Evolutionary conservation across 2,329 filamentous ascomycete genomes (phyloP).

Genomic region (Phialophora expanda): DNA sequence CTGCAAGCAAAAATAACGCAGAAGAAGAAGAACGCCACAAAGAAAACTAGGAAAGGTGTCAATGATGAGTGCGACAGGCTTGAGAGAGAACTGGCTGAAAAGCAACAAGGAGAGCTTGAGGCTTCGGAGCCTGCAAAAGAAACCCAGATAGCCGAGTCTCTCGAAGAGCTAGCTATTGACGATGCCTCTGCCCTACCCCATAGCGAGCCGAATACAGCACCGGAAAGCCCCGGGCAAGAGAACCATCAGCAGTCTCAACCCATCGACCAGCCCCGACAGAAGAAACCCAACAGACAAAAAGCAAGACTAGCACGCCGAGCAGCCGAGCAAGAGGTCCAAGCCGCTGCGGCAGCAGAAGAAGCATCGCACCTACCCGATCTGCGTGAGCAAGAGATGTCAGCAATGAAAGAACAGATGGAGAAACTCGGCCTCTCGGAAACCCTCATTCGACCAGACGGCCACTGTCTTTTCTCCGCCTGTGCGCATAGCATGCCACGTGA

Average conservation of each 20-base stretch:
- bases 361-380: conserved; percentile 75
- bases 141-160: conserved; percentile 21
- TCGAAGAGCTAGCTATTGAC: conserved; percentile 46
- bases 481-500: conserved; percentile 72
- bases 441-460: conserved; percentile 85
- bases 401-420: conserved; percentile 72
- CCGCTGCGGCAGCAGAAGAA: conserved; percentile 72
- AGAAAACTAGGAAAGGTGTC: conserved; percentile 73
- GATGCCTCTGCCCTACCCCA: conserved; percentile 40
- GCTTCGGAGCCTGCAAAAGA: conserved; percentile 36
- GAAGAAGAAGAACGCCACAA: conserved; percentile 96
- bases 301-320: conserved; percentile 87
- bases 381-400: conserved; percentile 69
- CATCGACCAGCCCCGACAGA: conserved; percentile 46
- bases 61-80: conserved; percentile 68
- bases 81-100: conserved; percentile 61
- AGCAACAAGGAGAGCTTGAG: conserved; percentile 50
- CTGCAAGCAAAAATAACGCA: conserved; percentile 83
- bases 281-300: conserved; percentile 89
- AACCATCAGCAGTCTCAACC: conserved; percentile 7
- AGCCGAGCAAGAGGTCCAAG: conserved; percentile 76
- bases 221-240: conserved; percentile 11
- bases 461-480: conserved; percentile 91
- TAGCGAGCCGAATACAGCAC: conserved; percentile 34
- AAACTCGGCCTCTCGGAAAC: conserved; percentile 71